These are phyloP conservation scores for barley (Hordeum vulgare) DNA, from an alignment of 176 grass and related monocot species.

Conservation along the genomic window DNA sequence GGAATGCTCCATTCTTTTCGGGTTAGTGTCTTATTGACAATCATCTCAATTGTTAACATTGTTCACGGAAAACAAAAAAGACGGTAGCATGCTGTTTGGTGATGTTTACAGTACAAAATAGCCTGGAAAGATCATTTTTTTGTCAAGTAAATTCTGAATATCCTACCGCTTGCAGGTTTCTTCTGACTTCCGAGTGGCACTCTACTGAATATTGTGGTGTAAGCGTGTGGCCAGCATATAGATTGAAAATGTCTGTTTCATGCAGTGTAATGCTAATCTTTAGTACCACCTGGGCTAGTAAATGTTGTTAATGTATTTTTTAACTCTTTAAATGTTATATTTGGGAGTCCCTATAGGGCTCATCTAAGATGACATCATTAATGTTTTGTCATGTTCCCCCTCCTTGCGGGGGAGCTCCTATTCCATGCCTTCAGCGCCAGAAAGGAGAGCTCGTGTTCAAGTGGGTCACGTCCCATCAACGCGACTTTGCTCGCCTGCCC, in stretches of 20 bases:
- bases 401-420: too few relatives aligned
- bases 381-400: too few relatives aligned
- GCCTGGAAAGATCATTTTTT: neutral
- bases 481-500: too few relatives aligned
- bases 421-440: too few relatives aligned
- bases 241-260: neutral
- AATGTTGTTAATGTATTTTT: neutral
- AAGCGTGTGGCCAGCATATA: neutral
- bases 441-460: too few relatives aligned
- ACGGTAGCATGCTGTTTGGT: neutral
- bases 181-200: slow-evolving; percentile 6
- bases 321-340: neutral
- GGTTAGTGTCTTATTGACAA: slow-evolving; percentile 22
- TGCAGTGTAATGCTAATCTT: neutral
- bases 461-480: too few relatives aligned
- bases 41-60: neutral
- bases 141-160: neutral
- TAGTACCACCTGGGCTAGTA: neutral
- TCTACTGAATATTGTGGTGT: neutral
- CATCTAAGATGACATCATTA: too few relatives aligned
- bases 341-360: too few relatives aligned
- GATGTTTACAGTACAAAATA: neutral
- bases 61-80: neutral
- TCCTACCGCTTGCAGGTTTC: slow-evolving; percentile 29
- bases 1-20: neutral